Base-by-base conservation (phyloP, 768 basidiomycete genomes). In the Leccinum broughii region DNA sequence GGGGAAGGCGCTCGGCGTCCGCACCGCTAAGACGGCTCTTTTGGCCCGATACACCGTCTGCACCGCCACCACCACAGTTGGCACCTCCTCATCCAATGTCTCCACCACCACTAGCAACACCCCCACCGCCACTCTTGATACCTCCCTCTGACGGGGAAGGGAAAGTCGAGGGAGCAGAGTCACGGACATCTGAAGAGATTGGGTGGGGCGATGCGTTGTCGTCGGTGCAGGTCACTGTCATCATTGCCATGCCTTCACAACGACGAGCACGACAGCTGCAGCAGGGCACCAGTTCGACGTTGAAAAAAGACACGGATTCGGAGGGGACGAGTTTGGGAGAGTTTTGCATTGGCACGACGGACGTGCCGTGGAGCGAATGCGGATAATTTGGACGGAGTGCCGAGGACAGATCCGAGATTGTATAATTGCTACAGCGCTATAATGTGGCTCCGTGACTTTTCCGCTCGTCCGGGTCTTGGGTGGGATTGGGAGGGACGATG, bases 191-290 rank as follows among this genome's bases (percentile, higher is more conserved):
- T 30, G 48, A 51, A 30, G 64, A 51, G 26, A n/a, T 52, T 1
- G 44, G 17, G 3, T 59, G 59, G 64, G 55, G 30, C 2, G 63
- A 69, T 35, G 58, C 56, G 7, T 48, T 64, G 49, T 69, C 58
- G 49, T 67, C 58, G 14, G 13, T 81, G 35, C 77, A 76, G 54
- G 70, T 83, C 14, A 75, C 77, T 4, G 76, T 82, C 17, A 63
- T 76, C 14, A 73, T 83, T 51, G 66, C 74, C 8, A 78, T 83
- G 78, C 79, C 82, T 14, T 69, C 63, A 7, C 67, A 64, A 56
- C 37, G 41, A 32, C 28, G 30, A 15, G 5, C 51, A 26, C 13
- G 6, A 26, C 24, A 50, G 24, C 49, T 13, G 49, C n/a, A 44
- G 49, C 49, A 26, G 14, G 24, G 15, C 4, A 22, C 6, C 6